phyloP scores from a whole-genome alignment of 2,329 filamentous ascomycete genomes.

The Madurella mycetomatis region DNA sequence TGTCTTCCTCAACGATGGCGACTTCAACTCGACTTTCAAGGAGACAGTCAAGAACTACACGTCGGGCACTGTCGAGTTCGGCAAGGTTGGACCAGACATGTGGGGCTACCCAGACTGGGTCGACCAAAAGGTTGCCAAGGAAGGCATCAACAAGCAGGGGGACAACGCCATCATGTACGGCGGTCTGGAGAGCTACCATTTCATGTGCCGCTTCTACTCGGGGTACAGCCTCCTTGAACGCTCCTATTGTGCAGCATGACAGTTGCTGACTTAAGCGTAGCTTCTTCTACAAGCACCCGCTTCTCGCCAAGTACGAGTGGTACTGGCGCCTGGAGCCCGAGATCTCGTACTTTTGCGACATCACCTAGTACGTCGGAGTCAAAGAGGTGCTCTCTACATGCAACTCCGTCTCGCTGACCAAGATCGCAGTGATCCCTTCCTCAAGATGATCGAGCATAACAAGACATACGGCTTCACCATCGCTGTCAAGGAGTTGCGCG shows the following conservation, averaged over 20 bases:
- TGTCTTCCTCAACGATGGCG: conserved; percentile 94
- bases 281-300: conserved; percentile 95
- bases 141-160: conserved; percentile 94
- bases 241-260: background rate
- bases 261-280: conserved; percentile 38
- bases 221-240: conserved; percentile 55
- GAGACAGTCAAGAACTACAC: conserved; percentile 85
- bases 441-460: conserved; percentile 88
- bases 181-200: conserved; percentile 96
- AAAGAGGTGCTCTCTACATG: background rate
- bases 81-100: conserved; percentile 82
- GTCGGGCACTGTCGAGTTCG: conserved; percentile 84
- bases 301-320: conserved; percentile 97
- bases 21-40: conserved; percentile 94
- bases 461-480: conserved; percentile 99
- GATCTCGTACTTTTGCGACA: conserved; percentile 99
- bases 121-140: conserved; percentile 86
- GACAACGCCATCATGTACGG: conserved; percentile 99
- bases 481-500: conserved; percentile 93
- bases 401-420: conserved; percentile 18
- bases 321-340: conserved; percentile 99
- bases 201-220: conserved; percentile 99
- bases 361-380: conserved; percentile 72
- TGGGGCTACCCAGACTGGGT: conserved; percentile 99
- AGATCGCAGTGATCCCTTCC: conserved; percentile 73